Evolutionary conservation across 2,329 filamentous ascomycete species (phyloP).

Genomic region (Cladosporium sp.): DNA sequence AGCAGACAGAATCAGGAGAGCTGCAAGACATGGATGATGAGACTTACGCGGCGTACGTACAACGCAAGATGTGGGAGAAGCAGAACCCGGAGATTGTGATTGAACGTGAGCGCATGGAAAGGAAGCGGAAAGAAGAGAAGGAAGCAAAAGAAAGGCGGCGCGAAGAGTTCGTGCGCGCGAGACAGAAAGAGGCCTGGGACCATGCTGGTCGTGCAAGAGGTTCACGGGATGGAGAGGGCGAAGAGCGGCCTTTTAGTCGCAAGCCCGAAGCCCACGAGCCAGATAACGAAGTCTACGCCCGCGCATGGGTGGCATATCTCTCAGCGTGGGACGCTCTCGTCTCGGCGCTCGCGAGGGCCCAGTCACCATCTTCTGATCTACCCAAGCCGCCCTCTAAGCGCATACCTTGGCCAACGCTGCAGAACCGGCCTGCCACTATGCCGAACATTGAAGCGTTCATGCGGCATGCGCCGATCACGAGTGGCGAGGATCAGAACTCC

Average conservation of each 20-base stretch:
- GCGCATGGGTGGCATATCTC: conserved; percentile 32
- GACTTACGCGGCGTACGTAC: conserved; percentile 83
- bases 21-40: conserved; percentile 89
- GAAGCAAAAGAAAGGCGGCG: conserved; percentile 39
- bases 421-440: conserved; percentile 57
- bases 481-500: background rate
- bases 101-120: conserved; percentile 65
- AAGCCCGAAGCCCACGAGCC: background rate
- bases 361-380: conserved; percentile 14
- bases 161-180: conserved; percentile 45
- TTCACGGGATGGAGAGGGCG: conserved; percentile 34
- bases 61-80: conserved; percentile 92
- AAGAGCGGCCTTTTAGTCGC: conserved; percentile 39
- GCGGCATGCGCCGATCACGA: conserved; percentile 48
- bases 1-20: conserved; percentile 53
- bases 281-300: conserved; percentile 27
- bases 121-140: conserved; percentile 50
- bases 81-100: conserved; percentile 81
- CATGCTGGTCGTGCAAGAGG: conserved; percentile 33
- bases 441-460: conserved; percentile 71
- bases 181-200: conserved; percentile 38
- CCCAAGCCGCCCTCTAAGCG: conserved; percentile 32
- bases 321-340: conserved; percentile 35
- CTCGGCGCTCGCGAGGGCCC: conserved; percentile 7
- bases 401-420: conserved; percentile 73